Conservation (phyloP, 108 stramenopile genomes). For the Skeletonema tropicum region DNA sequence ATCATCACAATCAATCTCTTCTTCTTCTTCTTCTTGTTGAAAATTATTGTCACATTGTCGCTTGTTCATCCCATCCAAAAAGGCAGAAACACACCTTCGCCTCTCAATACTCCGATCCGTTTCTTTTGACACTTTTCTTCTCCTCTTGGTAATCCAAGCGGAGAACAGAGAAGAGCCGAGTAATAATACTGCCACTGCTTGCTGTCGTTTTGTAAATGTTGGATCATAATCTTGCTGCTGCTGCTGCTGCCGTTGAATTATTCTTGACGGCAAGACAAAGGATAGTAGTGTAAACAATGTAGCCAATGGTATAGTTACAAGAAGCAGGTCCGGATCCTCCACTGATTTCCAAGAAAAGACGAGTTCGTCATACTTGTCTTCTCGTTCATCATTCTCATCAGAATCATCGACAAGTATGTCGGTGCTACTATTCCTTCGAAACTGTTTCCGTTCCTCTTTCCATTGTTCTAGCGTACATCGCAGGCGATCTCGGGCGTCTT, state of each 20-base stretch:
- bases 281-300: slow-evolving; percentile 7
- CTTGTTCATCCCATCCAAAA: slow-evolving; percentile 38
- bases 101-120: slow-evolving; percentile 40
- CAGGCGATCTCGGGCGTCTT: slow-evolving; percentile 29
- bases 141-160: slow-evolving; percentile 20
- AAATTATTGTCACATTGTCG: neutral
- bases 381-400: neutral
- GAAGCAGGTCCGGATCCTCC: slow-evolving; percentile 32
- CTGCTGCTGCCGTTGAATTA: neutral
- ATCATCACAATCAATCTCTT: too few relatives aligned
- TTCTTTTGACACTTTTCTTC: slow-evolving; percentile 35
- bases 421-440: slow-evolving; percentile 6
- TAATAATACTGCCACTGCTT: slow-evolving; percentile 26
- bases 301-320: slow-evolving; percentile 28
- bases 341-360: neutral
- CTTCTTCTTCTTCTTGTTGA: too few relatives aligned
- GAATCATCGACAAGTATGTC: neutral
- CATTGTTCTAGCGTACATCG: slow-evolving; percentile 21
- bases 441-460: slow-evolving; percentile 11
- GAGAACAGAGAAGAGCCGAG: slow-evolving; percentile 28
- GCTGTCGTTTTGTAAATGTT: slow-evolving; percentile 23
- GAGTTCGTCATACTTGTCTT: neutral
- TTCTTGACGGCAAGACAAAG: slow-evolving; percentile 18
- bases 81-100: slow-evolving; percentile 38
- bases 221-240: neutral